A percentile compares a stretch with the other conserved stretches of the same genome.
Conservation (phyloP, 768 basidiomycete species). For the Lentinula detonsa region DNA sequence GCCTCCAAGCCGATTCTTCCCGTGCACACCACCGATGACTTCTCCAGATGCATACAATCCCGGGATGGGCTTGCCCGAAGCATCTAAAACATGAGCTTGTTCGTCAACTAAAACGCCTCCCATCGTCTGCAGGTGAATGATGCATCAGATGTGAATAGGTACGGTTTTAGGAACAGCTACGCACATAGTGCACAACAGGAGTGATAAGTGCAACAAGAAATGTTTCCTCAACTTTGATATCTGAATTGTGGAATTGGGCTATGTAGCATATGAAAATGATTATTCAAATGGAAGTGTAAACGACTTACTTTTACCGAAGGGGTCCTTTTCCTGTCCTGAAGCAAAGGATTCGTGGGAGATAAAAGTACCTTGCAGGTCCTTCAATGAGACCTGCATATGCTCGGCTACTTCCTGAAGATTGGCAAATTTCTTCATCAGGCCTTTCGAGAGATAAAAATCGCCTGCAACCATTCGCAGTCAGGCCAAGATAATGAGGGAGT, state of each 20-base stretch:
- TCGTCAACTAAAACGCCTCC: constrained; percentile 18
- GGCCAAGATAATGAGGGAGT: neutral
- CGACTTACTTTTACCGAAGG: constrained; percentile 12
- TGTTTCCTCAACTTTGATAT: constrained; percentile 10
- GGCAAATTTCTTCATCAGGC: constrained; percentile 18
- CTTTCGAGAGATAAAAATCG: constrained; percentile 20
- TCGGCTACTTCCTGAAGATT: constrained; percentile 14
- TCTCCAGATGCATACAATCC: constrained; percentile 21
- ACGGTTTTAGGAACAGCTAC: neutral
- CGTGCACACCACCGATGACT: constrained; percentile 23
- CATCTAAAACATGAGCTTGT: constrained; percentile 15
- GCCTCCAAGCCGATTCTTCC: constrained; percentile 20
- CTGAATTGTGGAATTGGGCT: constrained; percentile 10
- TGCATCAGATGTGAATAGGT: neutral
- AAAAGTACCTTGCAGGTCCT: constrained; percentile 11
- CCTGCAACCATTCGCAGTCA: constrained; percentile 8
- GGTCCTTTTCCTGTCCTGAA: constrained; percentile 13
- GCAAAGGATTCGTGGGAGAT: constrained; percentile 8
- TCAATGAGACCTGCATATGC: constrained; percentile 11
- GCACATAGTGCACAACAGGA: constrained; percentile 22
- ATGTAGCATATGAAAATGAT: neutral
- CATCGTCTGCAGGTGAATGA: constrained; percentile 16
- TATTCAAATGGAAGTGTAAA: neutral
- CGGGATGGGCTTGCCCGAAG: constrained; percentile 9
- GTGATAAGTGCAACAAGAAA: constrained; percentile 19